Evolutionary conservation across 164 flowering plant genomes (phyloP).

Genomic region (Berberis vulgaris): DNA sequence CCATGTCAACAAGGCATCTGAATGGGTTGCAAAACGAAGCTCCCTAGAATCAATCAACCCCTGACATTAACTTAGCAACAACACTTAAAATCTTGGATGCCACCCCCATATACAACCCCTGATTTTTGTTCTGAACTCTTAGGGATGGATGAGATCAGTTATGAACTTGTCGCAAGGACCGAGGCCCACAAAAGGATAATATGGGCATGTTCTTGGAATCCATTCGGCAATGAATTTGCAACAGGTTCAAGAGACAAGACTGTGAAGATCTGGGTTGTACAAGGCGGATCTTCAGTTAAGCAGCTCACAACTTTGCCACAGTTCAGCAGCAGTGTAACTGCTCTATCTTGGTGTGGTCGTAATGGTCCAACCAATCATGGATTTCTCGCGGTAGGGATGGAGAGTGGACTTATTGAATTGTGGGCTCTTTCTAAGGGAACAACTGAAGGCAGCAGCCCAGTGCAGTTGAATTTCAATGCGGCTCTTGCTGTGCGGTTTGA

Average conservation of each 20-base stretch:
- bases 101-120: not conserved
- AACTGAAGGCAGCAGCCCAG: constrained; percentile 8
- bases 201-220: constrained; percentile 98
- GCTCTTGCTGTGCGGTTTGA: constrained; percentile 34
- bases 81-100: not conserved
- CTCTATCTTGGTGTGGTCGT: constrained; percentile 69
- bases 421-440: constrained; percentile 41
- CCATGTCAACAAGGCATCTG: no score
- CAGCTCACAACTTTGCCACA: constrained; percentile 49
- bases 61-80: not conserved
- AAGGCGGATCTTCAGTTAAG: constrained; percentile 45
- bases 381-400: constrained; percentile 82
- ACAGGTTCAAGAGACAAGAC: constrained; percentile 95
- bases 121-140: constrained; percentile 6
- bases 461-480: constrained; percentile 21
- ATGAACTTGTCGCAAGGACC: constrained; percentile 55
- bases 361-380: constrained; percentile 35
- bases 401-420: constrained; percentile 75
- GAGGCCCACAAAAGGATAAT: constrained; percentile 95
- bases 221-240: constrained; percentile 76
- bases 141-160: constrained; percentile 35
- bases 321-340: constrained; percentile 67
- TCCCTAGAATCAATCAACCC: not conserved
- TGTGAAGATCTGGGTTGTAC: constrained; percentile 82
- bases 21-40: not conserved